Percentiles rank a stretch among this genome's conserved stretches.
Evolutionary conservation across 108 stramenopile species (phyloP).

Genomic region (Ochromonas danica): DNA sequence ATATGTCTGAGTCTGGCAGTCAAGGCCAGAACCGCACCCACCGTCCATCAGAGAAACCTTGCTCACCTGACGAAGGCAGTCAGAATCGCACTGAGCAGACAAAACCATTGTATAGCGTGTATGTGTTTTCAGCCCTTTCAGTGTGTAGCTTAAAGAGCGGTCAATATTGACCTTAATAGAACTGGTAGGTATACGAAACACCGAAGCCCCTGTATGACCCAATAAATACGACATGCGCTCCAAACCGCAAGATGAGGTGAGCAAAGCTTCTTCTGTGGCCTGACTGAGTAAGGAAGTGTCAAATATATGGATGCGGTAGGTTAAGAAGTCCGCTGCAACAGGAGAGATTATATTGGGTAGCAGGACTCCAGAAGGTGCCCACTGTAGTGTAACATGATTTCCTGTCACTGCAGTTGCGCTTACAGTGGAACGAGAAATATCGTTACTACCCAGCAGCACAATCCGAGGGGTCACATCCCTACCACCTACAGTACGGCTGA

Average conservation of each 20-base stretch:
- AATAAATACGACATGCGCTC: background rate
- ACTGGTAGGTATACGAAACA: background rate
- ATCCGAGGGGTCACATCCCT: background rate
- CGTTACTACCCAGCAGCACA: background rate
- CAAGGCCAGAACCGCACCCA: too few species aligned
- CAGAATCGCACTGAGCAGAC: background rate
- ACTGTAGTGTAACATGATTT: background rate
- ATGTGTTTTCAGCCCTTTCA: background rate
- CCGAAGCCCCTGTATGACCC: background rate
- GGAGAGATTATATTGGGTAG: background rate
- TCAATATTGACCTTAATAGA: background rate
- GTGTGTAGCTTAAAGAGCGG: background rate
- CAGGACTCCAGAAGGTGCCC: background rate
- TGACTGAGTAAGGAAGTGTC: too few species aligned
- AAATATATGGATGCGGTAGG: too few species aligned
- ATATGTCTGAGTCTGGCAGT: too few species aligned
- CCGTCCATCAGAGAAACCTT: too few species aligned
- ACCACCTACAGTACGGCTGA: background rate
- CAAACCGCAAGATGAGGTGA: background rate
- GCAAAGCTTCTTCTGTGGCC: too few species aligned
- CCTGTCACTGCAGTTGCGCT: background rate
- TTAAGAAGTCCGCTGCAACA: too few species aligned
- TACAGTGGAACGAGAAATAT: background rate
- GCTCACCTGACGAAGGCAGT: slow-evolving; percentile 21
- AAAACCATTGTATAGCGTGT: background rate